These are phyloP conservation scores for Pleurotus salmoneostramineus DNA, from an alignment of 768 basidiomycete genomes.

Conservation along the genomic window DNA sequence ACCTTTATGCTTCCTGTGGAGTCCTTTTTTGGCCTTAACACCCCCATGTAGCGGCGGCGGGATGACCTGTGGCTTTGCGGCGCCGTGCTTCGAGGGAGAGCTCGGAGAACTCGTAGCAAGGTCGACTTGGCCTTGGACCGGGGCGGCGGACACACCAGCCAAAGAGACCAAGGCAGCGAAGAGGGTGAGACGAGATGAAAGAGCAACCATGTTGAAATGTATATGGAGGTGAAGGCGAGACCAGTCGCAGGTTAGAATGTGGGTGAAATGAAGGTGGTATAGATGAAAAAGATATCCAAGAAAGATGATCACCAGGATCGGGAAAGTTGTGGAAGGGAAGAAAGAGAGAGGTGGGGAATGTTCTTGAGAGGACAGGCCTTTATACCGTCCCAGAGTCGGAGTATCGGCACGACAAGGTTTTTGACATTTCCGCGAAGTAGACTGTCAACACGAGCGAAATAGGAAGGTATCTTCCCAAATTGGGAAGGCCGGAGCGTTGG, in stretches of 20 bases:
- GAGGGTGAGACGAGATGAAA: conserved; percentile 42
- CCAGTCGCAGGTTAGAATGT: conserved; percentile 20
- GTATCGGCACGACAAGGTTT: neutral
- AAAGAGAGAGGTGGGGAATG: conserved; percentile 22
- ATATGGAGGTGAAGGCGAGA: conserved; percentile 16
- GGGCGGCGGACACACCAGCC: conserved; percentile 37
- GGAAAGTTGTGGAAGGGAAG: conserved; percentile 30
- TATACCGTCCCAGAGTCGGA: conserved; percentile 16
- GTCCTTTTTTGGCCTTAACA: no score
- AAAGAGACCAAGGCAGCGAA: conserved; percentile 43
- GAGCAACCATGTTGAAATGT: conserved; percentile 40
- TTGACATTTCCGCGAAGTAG: neutral
- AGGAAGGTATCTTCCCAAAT: neutral
- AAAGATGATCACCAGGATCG: conserved; percentile 55
- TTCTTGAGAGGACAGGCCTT: conserved; percentile 13
- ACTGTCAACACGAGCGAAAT: neutral
- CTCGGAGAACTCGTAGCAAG: conserved; percentile 1
- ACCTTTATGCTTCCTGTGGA: conserved; percentile 5
- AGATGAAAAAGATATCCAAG: conserved; percentile 9
- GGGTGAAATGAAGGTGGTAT: conserved; percentile 14
- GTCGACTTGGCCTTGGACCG: conserved; percentile 13
- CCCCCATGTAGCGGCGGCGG: neutral
- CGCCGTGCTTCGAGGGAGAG: neutral
- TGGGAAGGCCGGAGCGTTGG: neutral
- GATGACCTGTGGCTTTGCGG: conserved; percentile 1